These are phyloP conservation scores for Leishmania amazonensis DNA, from an alignment of 208 protist genomes.

Conservation along the genomic window DNA sequence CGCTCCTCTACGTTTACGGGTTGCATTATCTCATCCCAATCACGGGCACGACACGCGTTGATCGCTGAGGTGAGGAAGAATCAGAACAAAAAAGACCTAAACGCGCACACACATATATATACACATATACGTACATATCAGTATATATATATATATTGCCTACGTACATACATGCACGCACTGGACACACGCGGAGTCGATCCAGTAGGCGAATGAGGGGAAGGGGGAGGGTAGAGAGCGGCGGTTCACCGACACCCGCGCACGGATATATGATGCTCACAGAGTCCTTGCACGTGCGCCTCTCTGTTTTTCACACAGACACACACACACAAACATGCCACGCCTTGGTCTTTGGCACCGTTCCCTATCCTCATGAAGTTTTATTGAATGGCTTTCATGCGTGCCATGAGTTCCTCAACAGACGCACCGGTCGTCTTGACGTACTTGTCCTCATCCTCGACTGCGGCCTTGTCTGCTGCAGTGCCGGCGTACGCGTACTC, in stretches of 20 bases:
- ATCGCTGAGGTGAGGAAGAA: too few relatives aligned
- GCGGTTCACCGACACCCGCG: background rate
- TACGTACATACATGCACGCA: background rate
- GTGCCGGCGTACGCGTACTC: conserved; percentile 44
- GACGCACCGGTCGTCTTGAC: conserved; percentile 34
- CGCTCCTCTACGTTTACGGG: background rate
- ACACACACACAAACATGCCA: background rate
- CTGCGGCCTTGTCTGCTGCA: conserved; percentile 1
- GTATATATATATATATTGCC: too few relatives aligned
- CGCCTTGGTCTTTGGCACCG: background rate
- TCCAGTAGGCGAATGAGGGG: background rate
- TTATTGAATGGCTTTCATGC: conserved; percentile 60
- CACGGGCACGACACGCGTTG: too few relatives aligned
- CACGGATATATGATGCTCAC: background rate
- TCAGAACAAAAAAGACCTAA: too few relatives aligned
- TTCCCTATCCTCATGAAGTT: background rate
- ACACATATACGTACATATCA: too few relatives aligned
- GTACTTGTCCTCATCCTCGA: conserved; percentile 5
- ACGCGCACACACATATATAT: too few relatives aligned
- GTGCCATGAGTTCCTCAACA: conserved; percentile 73
- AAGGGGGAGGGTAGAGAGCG: background rate
- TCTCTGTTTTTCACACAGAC: too few relatives aligned
- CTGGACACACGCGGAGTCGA: background rate
- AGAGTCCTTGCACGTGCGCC: background rate
- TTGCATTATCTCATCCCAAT: too few relatives aligned